Evolutionary conservation across 345 rosid species (phyloP).

Genomic region (Brassica napus): Da-Ae NC_063451.1:1256501-1257000

Average conservation of each 20-base stretch:
- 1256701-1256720: background rate
- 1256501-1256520: constrained; percentile 30
- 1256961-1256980: constrained; percentile 27
- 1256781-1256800: constrained; percentile 10
- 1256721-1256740: background rate
- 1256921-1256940: constrained; percentile 26
- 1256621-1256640: constrained; percentile 42
- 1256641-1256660: constrained; percentile 47
- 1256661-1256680: constrained; percentile 16
- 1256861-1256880: constrained; percentile 18
- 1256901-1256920: constrained; percentile 34
- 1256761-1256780: constrained; percentile 11
- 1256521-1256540: constrained; percentile 30
- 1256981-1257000: constrained; percentile 36
- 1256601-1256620: constrained; percentile 62
- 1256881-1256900: constrained; percentile 7
- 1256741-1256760: background rate
- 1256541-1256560: constrained; percentile 8
- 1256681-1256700: constrained; percentile 30
- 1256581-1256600: constrained; percentile 49
- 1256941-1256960: constrained; percentile 40
- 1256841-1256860: background rate
- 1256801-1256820: background rate
- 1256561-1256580: background rate
- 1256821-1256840: background rate